These are phyloP conservation scores for Cystobasidium pallidum DNA, from an alignment of 1,284 basidiomycete species.

Conservation along the genomic window DNA sequence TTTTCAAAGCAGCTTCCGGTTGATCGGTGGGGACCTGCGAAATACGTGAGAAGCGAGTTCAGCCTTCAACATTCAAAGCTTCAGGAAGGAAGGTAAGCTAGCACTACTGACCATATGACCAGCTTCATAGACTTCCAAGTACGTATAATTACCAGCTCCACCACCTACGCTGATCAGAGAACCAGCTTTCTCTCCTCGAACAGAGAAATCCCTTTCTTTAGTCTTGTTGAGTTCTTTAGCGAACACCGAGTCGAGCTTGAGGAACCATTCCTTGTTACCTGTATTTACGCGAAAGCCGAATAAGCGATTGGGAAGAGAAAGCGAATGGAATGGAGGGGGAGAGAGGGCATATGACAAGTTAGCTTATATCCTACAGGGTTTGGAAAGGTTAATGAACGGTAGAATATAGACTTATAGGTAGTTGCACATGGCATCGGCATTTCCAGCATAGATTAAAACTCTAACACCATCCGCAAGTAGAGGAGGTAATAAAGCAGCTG, in stretches of 20 bases:
- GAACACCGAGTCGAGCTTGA: conserved; percentile 62
- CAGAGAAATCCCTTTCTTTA: conserved; percentile 62
- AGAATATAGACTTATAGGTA: not conserved
- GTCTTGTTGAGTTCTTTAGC: conserved; percentile 65
- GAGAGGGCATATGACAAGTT: no score
- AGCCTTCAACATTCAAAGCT: not conserved
- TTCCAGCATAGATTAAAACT: conserved; percentile 68
- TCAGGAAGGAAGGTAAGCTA: not conserved
- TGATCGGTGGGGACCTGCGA: conserved; percentile 73
- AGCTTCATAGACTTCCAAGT: conserved; percentile 45
- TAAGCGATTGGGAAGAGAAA: no score
- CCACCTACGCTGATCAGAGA: conserved; percentile 62
- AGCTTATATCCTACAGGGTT: no score
- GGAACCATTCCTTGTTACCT: conserved; percentile 53
- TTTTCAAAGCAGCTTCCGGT: conserved; percentile 69
- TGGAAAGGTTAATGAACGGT: no score
- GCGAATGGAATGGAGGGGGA: no score
- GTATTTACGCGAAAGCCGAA: conserved; percentile 67
- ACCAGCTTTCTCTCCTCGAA: conserved; percentile 56
- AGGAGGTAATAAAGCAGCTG: conserved; percentile 70
- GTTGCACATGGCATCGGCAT: conserved; percentile 27
- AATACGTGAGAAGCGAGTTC: not conserved
- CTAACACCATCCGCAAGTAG: conserved; percentile 75
- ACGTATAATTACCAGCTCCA: conserved; percentile 48
- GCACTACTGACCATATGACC: conserved; percentile 44